Evolutionary conservation across 495 filamentous ascomycete genomes (phyloP), one percentile per base, ranked within the genome.

Genomic region (Penicillium cosmopolitanum): DNA sequence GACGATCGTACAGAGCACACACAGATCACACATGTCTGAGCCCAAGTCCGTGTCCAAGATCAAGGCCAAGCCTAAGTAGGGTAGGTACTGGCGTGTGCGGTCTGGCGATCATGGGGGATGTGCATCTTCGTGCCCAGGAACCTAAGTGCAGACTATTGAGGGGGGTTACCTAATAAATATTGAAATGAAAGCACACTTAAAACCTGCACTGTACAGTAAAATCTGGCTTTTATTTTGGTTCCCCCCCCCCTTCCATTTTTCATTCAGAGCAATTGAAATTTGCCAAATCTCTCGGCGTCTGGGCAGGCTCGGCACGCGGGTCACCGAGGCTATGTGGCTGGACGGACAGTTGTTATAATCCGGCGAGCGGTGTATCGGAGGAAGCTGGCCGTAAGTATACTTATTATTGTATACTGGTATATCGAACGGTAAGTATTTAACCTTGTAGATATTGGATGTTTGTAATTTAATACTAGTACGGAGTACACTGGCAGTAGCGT

Each of bases 251-350:
- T 28, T 48, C 46, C 11, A 19, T 25, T 48, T 48, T 15, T 8
- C 35, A 51, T 21, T 47, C 38, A 31, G 28, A 31, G 28, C 28
- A 50, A 55, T 57, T 15, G 51, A 52, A 63, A 52, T 53, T 60
- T 72, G 73, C 68, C 73, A 73, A 72, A 72, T 65, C 63, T 69
- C 73, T 73, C 55, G 71, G 73, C 73, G 64, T 31, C 66, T 69
- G 62, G 67, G 66, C 73, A 64, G 55, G 64, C 65, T 71, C 57
- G 65, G 56, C 66, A 60, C 46, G n/a, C n/a, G 46, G 46, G 21
- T 51, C 51, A 21, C 53, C 52, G 34, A 44, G 36, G 38, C 13
- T 40, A 44, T 21, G 42, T 44, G 42, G 42, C 42, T 44, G 42
- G 42, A 8, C 42, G 42, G 42, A 44, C 36, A 13, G 36, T 38